Percentiles rank a stretch among this genome's conserved stretches.
Evolutionary conservation across 2,329 filamentous ascomycete species (phyloP).

Genomic region (Botrytis paeoniae): DNA sequence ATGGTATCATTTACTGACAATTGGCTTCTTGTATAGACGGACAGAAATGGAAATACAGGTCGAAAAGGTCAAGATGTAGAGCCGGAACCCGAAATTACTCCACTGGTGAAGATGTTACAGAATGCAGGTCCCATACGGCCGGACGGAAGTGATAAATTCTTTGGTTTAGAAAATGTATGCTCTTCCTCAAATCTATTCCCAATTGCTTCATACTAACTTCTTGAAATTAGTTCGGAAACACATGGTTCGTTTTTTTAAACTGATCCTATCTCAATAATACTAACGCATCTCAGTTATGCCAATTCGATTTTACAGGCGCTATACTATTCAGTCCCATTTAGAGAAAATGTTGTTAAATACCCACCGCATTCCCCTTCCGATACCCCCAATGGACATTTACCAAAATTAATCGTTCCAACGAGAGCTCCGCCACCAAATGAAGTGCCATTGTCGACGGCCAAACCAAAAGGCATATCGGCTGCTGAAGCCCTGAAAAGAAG

Average conservation of each 20-base stretch:
- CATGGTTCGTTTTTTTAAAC: slow-evolving; percentile 63
- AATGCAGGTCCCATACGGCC: slow-evolving; percentile 75
- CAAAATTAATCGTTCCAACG: slow-evolving; percentile 59
- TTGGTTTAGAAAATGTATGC: slow-evolving; percentile 94
- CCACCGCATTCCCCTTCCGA: slow-evolving; percentile 70
- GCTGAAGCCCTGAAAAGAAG: slow-evolving; percentile 57
- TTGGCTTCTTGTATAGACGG: slow-evolving; percentile 23
- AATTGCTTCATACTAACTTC: slow-evolving; percentile 30
- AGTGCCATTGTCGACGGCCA: slow-evolving; percentile 46
- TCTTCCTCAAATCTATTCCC: not conserved
- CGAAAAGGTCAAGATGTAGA: slow-evolving; percentile 37
- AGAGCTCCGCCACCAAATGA: slow-evolving; percentile 47
- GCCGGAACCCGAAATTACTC: slow-evolving; percentile 52
- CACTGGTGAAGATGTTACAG: slow-evolving; percentile 71
- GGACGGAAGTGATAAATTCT: slow-evolving; percentile 97
- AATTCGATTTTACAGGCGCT: slow-evolving; percentile 98
- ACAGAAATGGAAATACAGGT: slow-evolving; percentile 27
- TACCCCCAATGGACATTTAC: slow-evolving; percentile 58
- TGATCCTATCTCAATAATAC: slow-evolving; percentile 19
- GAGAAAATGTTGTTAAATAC: slow-evolving; percentile 90
- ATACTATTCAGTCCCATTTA: slow-evolving; percentile 92
- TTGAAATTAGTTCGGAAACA: slow-evolving; percentile 79
- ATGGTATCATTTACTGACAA: slow-evolving; percentile 24
- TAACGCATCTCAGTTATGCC: slow-evolving; percentile 69
- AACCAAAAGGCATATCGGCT: slow-evolving; percentile 52